These are phyloP conservation scores for Malus hybrid DNA, from an alignment of 331 rosid genomes.

Conservation along the genomic window DNA sequence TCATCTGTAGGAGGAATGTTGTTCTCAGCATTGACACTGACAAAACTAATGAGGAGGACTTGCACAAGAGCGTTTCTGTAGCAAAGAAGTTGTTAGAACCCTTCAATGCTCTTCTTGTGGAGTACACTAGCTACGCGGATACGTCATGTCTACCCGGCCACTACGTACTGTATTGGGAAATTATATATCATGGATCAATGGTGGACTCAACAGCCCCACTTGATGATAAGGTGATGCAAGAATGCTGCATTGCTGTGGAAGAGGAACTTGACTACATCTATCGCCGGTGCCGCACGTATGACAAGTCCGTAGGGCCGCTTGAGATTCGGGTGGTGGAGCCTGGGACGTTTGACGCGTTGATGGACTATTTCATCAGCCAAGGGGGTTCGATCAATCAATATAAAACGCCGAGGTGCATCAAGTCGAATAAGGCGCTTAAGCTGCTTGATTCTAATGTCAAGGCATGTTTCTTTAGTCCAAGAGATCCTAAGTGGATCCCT, in stretches of 20 bases:
- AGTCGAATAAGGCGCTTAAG: too few species aligned
- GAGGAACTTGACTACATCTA: constrained; percentile 78
- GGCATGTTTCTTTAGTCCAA: too few species aligned
- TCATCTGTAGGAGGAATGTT: too few species aligned
- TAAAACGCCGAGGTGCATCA: too few species aligned
- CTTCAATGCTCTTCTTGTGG: constrained; percentile 53
- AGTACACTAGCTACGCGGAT: constrained; percentile 75
- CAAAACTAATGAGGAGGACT: too few species aligned
- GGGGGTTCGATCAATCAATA: too few species aligned
- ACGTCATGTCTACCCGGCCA: constrained; percentile 66
- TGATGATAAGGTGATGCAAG: constrained; percentile 41
- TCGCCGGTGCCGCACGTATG: not conserved
- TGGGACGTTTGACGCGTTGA: too few species aligned
- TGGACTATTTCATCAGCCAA: too few species aligned
- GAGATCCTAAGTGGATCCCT: constrained; percentile 28
- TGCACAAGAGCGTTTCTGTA: not conserved
- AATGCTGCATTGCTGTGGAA: constrained; percentile 74
- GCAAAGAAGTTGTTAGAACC: constrained; percentile 67
- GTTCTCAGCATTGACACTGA: too few species aligned
- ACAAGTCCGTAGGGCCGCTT: too few species aligned
- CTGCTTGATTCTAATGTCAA: too few species aligned
- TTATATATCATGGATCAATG: constrained; percentile 24
- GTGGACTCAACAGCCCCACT: not conserved
- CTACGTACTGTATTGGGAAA: constrained; percentile 86
- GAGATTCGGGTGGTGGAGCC: too few species aligned